phyloP scores from a whole-genome alignment of 768 basidiomycete species.

The Kwoniella sp. region DNA sequence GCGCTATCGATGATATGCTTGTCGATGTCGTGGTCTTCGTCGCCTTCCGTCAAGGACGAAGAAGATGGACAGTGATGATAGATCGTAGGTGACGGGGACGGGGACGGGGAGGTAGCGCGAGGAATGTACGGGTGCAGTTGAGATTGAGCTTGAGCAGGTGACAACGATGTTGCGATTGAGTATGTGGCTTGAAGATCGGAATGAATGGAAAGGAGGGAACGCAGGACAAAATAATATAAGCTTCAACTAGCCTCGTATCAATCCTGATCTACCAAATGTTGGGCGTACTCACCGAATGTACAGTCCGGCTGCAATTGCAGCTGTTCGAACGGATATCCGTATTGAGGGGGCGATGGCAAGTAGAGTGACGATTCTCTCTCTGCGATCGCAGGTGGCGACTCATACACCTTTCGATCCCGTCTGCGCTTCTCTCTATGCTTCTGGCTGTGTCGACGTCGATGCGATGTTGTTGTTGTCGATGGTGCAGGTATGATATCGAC shows the following conservation, averaged over 20 bases:
- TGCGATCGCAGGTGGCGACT: not conserved
- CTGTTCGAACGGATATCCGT: not conserved
- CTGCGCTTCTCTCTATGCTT: not conserved
- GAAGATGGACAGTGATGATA: not conserved
- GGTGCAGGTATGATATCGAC: not conserved
- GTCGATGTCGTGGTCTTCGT: not conserved
- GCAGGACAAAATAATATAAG: not conserved
- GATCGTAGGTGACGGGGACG: slow-evolving; percentile 1
- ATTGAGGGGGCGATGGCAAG: slow-evolving; percentile 3
- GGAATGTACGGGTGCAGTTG: not conserved
- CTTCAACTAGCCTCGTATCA: not conserved
- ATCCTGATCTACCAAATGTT: not conserved
- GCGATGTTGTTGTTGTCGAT: not conserved
- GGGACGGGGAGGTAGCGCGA: not conserved
- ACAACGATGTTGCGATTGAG: not conserved
- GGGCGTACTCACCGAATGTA: not conserved
- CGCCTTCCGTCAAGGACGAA: not conserved
- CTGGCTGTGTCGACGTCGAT: not conserved
- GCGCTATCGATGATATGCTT: not conserved
- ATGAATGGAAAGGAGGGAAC: not conserved
- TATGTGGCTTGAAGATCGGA: not conserved
- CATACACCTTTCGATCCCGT: slow-evolving; percentile 2
- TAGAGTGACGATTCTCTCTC: slow-evolving; percentile 4
- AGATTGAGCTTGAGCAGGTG: not conserved
- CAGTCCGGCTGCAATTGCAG: not conserved